A percentile compares a stretch with the other conserved stretches of the same genome.
Conservation (phyloP, 2,329 filamentous ascomycete species). For the Domatiomyces catenatus region DNA sequence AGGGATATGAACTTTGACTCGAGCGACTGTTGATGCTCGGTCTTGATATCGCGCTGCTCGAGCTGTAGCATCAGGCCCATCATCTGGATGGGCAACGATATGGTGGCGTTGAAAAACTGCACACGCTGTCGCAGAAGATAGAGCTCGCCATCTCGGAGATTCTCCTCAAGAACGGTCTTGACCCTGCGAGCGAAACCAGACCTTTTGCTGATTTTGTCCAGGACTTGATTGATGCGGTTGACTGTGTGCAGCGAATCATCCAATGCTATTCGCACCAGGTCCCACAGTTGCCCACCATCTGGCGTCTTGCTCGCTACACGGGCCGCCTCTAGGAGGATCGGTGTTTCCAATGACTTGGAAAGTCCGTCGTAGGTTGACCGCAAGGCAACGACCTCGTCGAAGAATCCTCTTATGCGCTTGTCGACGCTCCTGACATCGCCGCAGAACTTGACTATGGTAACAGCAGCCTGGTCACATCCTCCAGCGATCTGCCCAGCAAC, state of each 20-base stretch:
- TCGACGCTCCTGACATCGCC: constrained; percentile 13
- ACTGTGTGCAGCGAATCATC: constrained; percentile 13
- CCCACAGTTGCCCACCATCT: constrained; percentile 13
- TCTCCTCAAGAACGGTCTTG: constrained; percentile 12
- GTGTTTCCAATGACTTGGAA: constrained; percentile 10
- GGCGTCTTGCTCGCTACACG: constrained; percentile 11
- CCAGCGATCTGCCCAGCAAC: constrained; percentile 11
- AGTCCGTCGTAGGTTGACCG: constrained; percentile 12
- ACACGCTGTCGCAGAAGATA: constrained; percentile 14
- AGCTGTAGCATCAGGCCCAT: constrained; percentile 15
- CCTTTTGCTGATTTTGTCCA: constrained; percentile 8
- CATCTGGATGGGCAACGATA: constrained; percentile 16
- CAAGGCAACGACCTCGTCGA: constrained; percentile 11
- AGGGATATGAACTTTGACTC: constrained; percentile 7
- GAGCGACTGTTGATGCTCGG: constrained; percentile 8
- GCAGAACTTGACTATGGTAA: constrained; percentile 14
- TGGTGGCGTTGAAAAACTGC: constrained; percentile 12
- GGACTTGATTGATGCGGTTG: constrained; percentile 10
- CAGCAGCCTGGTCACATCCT: constrained; percentile 10
- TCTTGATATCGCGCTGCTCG: constrained; percentile 11
- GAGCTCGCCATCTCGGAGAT: constrained; percentile 11
- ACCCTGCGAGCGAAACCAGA: constrained; percentile 8
- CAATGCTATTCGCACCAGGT: constrained; percentile 9
- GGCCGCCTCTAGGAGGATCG: constrained; percentile 12
- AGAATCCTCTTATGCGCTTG: constrained; percentile 11